phyloP scores from a whole-genome alignment of 345 rosid genomes.

The Angophora floribunda region DNA sequence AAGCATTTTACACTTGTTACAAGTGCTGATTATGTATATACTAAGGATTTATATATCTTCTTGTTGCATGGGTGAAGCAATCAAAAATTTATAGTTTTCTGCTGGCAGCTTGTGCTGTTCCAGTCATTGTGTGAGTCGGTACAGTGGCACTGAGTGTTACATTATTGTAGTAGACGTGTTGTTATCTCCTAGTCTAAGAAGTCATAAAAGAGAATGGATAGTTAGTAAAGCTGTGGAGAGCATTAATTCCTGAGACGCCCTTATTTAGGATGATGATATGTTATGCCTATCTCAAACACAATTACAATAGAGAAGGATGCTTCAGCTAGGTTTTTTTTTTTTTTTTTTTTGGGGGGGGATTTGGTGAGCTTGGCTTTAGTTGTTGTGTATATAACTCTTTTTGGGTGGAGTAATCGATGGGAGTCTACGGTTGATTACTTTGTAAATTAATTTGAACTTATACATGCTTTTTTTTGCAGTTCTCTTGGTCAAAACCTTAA shows the following conservation, averaged over 20 bases:
- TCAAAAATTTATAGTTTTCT: neutral
- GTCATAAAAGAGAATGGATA: neutral
- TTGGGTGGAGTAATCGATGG: neutral
- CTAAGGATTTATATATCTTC: neutral
- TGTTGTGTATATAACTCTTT: neutral
- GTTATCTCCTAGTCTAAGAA: neutral
- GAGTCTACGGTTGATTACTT: no score
- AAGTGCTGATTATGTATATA: neutral
- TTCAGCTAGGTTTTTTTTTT: neutral
- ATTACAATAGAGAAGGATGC: neutral
- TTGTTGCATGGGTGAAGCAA: neutral
- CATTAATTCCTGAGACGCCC: neutral
- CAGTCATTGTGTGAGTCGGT: neutral
- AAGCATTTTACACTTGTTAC: neutral
- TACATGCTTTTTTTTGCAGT: constrained; percentile 7
- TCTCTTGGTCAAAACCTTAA: constrained; percentile 43
- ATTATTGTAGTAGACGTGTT: neutral
- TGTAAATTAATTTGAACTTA: neutral
- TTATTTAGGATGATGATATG: neutral
- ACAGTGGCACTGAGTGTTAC: neutral
- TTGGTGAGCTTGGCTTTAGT: neutral
- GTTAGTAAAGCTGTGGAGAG: neutral
- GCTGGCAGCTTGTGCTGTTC: neutral
- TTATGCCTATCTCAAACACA: neutral
- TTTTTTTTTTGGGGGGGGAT: neutral